Percentiles rank a stretch among this genome's conserved stretches.
Conservation (phyloP, 345 rosid species). For the Reutealis trisperma region DNA sequence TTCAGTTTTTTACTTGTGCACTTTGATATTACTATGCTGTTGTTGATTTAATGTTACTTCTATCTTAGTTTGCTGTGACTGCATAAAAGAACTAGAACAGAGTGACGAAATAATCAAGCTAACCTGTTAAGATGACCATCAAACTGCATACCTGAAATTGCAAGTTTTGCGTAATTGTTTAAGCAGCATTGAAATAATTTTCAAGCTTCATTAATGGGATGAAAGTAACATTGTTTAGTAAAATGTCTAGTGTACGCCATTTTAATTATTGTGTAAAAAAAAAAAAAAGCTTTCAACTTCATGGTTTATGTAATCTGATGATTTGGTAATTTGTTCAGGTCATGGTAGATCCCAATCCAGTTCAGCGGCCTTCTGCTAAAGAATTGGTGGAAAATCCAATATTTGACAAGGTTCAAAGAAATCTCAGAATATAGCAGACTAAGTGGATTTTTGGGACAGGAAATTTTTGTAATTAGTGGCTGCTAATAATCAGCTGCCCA, state of each 20-base stretch:
- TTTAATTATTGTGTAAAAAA: too few relatives aligned
- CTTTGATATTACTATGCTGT: too few relatives aligned
- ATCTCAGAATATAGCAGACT: constrained; percentile 12
- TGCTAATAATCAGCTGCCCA: background rate
- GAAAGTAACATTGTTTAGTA: too few relatives aligned
- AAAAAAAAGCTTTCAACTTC: background rate
- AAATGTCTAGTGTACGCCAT: too few relatives aligned
- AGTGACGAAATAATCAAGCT: background rate
- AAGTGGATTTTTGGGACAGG: background rate
- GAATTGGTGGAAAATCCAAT: constrained; percentile 67
- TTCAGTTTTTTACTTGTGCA: background rate
- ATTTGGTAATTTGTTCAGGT: constrained; percentile 42
- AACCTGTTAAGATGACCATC: background rate
- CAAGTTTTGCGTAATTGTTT: background rate
- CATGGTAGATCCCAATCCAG: constrained; percentile 85
- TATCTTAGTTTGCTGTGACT: too few relatives aligned
- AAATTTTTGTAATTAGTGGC: constrained; percentile 7
- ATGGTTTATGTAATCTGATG: constrained; percentile 22
- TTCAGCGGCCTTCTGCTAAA: constrained; percentile 66
- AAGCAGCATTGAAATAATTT: too few relatives aligned
- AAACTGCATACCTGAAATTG: background rate
- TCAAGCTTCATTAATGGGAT: too few relatives aligned
- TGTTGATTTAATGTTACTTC: too few relatives aligned
- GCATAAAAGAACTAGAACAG: too few relatives aligned
- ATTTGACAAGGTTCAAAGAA: constrained; percentile 47